These are phyloP conservation scores for Mallotus repandus DNA, from an alignment of 441 rosid genomes.

Conservation along the genomic window DNA sequence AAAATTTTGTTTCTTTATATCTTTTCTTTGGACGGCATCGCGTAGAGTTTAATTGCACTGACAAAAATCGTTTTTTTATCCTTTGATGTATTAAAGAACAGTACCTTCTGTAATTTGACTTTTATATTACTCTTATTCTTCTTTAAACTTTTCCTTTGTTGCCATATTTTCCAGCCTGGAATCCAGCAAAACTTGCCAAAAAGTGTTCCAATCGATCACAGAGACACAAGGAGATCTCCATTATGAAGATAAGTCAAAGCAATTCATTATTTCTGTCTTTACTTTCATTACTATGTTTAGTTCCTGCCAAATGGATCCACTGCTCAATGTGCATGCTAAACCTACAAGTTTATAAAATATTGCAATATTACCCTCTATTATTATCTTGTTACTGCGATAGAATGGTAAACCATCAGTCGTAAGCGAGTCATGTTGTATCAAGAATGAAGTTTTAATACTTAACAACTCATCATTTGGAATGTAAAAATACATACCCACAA, in stretches of 20 bases:
- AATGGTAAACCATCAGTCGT: no score
- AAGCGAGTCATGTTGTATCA: neutral
- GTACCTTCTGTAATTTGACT: neutral
- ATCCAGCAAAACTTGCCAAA: neutral
- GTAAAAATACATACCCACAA: no score
- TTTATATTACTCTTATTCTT: neutral
- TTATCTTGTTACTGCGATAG: no score
- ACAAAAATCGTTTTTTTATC: no score
- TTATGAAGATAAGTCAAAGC: neutral
- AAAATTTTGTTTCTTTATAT: no score
- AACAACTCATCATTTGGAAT: neutral
- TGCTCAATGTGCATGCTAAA: no score
- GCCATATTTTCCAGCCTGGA: conserved; percentile 21
- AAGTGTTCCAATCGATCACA: neutral
- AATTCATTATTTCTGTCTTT: neutral
- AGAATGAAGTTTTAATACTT: neutral
- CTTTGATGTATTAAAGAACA: neutral
- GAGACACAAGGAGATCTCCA: neutral
- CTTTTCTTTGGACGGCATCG: no score
- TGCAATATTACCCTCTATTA: no score
- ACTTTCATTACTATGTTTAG: neutral
- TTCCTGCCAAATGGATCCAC: neutral
- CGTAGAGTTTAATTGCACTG: no score
- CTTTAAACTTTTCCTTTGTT: neutral
- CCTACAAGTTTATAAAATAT: no score